Evolutionary conservation across 1,284 basidiomycete genomes (phyloP).

Genomic region (Leccinum fallax): DNA sequence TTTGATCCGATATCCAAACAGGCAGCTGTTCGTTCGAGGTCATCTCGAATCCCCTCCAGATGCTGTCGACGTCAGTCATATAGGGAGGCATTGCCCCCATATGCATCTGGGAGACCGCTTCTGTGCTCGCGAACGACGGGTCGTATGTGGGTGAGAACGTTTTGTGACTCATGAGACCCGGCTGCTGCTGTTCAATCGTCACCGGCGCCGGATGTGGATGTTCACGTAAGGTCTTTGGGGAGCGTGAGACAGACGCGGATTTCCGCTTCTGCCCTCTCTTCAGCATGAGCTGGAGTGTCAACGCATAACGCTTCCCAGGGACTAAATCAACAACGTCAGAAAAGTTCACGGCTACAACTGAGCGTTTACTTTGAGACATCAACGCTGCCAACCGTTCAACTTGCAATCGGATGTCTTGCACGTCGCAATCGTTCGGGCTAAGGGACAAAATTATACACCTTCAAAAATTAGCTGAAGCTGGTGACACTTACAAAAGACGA

Average conservation of each 20-base stretch:
- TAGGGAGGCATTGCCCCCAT: constrained; percentile 38
- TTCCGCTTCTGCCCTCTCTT: constrained; percentile 77
- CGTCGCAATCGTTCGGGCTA: constrained; percentile 83
- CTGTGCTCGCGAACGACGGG: constrained; percentile 48
- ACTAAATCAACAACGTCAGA: constrained; percentile 47
- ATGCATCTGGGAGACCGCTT: constrained; percentile 41
- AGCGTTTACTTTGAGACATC: constrained; percentile 70
- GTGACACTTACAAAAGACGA: constrained; percentile 73
- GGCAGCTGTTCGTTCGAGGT: constrained; percentile 76
- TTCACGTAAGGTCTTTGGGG: constrained; percentile 58
- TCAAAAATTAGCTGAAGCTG: neutral
- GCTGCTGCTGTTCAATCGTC: constrained; percentile 34
- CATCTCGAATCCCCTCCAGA: constrained; percentile 72
- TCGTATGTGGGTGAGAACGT: constrained; percentile 40
- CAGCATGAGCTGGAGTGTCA: constrained; percentile 85
- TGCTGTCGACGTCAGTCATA: constrained; percentile 63
- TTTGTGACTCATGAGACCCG: constrained; percentile 28
- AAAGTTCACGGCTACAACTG: constrained; percentile 5
- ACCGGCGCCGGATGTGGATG: constrained; percentile 44
- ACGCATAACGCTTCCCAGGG: constrained; percentile 86
- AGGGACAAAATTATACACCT: constrained; percentile 8
- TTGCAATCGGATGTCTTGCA: constrained; percentile 71
- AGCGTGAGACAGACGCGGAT: constrained; percentile 54
- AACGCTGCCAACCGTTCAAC: constrained; percentile 78
- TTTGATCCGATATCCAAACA: constrained; percentile 82